A percentile compares a stretch with the other conserved stretches of the same genome.
These are phyloP conservation scores for Elsinoe australis DNA, from an alignment of 2,329 filamentous ascomycete species.

Conservation along the genomic window DNA sequence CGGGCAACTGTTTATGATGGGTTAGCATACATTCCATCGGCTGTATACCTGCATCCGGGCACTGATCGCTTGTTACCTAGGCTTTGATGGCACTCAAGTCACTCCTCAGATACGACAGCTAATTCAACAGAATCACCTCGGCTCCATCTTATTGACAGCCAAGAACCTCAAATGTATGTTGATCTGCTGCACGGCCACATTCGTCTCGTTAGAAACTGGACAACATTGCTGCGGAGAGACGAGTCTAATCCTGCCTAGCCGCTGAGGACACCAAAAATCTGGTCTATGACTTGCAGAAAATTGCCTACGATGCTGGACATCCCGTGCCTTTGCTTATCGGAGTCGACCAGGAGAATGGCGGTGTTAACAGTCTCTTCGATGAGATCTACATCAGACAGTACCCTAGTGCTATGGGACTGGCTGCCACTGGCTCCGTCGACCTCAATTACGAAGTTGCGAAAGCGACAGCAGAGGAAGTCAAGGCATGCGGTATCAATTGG, in stretches of 20 bases:
- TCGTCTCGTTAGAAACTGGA: background rate
- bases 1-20: conserved; percentile 34
- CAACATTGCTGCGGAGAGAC: background rate
- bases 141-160: conserved; percentile 74
- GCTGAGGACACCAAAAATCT: conserved; percentile 82
- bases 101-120: conserved; percentile 74
- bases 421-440: conserved; percentile 79
- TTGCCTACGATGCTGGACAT: conserved; percentile 84
- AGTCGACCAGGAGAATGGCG: conserved; percentile 94
- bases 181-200: background rate
- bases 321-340: conserved; percentile 82
- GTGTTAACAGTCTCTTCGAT: conserved; percentile 93
- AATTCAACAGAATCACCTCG: conserved; percentile 78
- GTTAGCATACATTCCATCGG: background rate
- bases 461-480: conserved; percentile 85
- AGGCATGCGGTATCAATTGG: conserved; percentile 89
- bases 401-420: conserved; percentile 91
- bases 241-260: conserved; percentile 45
- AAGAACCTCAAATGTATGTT: conserved; percentile 77
- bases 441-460: conserved; percentile 85
- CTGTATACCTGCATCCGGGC: conserved; percentile 16
- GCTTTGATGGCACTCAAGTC: conserved; percentile 76
- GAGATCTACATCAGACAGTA: conserved; percentile 95
- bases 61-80: conserved; percentile 31
- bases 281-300: conserved; percentile 84